These are phyloP conservation scores for Ensete ventricosum DNA, from an alignment of 176 grass and related monocot species.

Conservation along the genomic window DNA sequence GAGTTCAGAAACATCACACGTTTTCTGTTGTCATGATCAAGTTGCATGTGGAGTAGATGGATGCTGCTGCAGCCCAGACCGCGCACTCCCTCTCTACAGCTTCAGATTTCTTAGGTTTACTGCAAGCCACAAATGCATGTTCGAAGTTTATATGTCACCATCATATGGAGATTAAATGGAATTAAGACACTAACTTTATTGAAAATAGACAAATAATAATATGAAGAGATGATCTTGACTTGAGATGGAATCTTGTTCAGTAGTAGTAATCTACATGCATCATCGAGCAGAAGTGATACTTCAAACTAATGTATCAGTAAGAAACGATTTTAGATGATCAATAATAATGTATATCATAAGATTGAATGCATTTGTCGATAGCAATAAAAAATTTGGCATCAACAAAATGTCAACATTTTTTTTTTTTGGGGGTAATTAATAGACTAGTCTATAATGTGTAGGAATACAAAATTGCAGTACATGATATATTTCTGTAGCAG, in stretches of 20 bases:
- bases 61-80: constrained; percentile 81
- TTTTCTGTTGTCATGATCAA: constrained; percentile 66
- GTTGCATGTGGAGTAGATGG: constrained; percentile 92
- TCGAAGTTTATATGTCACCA: background rate
- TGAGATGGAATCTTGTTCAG: no score
- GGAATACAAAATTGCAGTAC: no score
- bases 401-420: background rate
- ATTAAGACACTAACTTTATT: no score
- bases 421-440: no score
- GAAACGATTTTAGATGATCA: no score
- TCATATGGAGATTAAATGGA: no score
- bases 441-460: no score
- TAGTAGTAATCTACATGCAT: no score
- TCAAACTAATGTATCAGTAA: no score
- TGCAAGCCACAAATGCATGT: constrained; percentile 24
- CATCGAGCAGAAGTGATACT: no score
- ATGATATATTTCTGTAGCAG: no score
- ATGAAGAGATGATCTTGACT: background rate
- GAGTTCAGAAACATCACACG: constrained; percentile 41
- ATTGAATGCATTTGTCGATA: background rate
- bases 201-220: constrained; percentile 1
- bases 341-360: background rate
- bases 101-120: constrained; percentile 63
- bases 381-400: background rate
- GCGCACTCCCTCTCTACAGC: constrained; percentile 55